Conservation (phyloP, 2,329 filamentous ascomycete species). For the Fusarium incarnatum region DNA sequence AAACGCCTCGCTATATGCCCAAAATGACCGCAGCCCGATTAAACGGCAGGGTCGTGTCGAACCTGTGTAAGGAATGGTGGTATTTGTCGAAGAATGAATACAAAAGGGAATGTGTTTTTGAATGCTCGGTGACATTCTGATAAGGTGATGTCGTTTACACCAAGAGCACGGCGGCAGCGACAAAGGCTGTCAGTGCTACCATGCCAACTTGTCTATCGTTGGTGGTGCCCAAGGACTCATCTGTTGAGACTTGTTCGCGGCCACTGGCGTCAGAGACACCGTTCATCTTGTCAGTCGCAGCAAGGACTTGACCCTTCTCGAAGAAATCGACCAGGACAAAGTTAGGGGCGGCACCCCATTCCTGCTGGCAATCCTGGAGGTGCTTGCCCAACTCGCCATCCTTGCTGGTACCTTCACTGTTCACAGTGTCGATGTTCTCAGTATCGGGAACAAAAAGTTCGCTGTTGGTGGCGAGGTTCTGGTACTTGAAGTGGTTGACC, state of each 20-base stretch:
- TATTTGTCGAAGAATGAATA: slow-evolving; percentile 22
- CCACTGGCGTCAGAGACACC: slow-evolving; percentile 57
- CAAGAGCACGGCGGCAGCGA: slow-evolving; percentile 57
- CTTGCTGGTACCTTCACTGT: slow-evolving; percentile 66
- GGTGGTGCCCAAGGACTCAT: slow-evolving; percentile 34
- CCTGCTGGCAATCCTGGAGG: slow-evolving; percentile 62
- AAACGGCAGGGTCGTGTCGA: slow-evolving; percentile 21
- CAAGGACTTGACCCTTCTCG: slow-evolving; percentile 76
- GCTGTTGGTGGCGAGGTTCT: slow-evolving; percentile 60
- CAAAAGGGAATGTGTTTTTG: slow-evolving; percentile 12
- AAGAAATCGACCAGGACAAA: slow-evolving; percentile 86
- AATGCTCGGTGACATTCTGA: neutral
- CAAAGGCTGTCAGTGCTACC: slow-evolving; percentile 58
- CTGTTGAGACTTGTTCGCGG: slow-evolving; percentile 44
- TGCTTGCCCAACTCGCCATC: slow-evolving; percentile 67
- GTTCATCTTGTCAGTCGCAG: slow-evolving; percentile 77
- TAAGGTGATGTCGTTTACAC: slow-evolving; percentile 32
- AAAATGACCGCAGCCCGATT: slow-evolving; percentile 27
- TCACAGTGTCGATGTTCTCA: slow-evolving; percentile 71
- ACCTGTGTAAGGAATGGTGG: slow-evolving; percentile 23
- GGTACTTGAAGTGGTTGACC: slow-evolving; percentile 84
- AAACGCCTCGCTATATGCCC: slow-evolving; percentile 45
- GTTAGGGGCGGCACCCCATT: slow-evolving; percentile 74
- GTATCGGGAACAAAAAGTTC: slow-evolving; percentile 69
- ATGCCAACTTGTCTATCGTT: slow-evolving; percentile 46